These are phyloP conservation scores for Pseudopyrenochaeta lycopersici DNA, from an alignment of 2,329 filamentous ascomycete genomes.

Conservation along the genomic window DNA sequence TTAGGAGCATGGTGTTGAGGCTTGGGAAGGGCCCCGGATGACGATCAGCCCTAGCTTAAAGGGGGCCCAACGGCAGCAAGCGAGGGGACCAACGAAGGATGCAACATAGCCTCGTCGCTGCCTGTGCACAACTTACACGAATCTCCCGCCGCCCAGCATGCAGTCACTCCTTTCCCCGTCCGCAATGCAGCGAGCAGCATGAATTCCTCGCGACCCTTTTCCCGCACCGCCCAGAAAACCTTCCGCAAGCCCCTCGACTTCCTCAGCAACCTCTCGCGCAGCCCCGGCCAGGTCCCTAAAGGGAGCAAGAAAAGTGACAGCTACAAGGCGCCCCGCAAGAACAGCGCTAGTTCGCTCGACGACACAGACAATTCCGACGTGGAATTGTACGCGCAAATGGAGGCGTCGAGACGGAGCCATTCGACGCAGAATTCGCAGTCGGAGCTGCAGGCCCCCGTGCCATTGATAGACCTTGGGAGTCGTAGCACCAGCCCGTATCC, in stretches of 20 bases:
- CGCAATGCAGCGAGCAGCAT: conserved; percentile 37
- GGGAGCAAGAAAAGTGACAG: conserved; percentile 26
- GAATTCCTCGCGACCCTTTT: conserved; percentile 47
- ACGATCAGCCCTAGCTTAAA: not conserved
- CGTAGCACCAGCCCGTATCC: conserved; percentile 57
- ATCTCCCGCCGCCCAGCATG: conserved; percentile 19
- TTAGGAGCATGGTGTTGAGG: not conserved
- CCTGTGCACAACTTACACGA: conserved; percentile 26
- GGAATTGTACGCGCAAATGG: conserved; percentile 45
- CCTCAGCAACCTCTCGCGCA: conserved; percentile 41
- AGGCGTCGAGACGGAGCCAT: conserved; percentile 30
- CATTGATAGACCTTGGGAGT: conserved; percentile 55
- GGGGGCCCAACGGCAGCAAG: not conserved
- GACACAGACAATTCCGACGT: conserved; percentile 47
- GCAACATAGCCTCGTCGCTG: conserved; percentile 14
- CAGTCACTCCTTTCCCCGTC: conserved; percentile 26
- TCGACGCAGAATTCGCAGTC: conserved; percentile 43
- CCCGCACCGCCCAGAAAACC: conserved; percentile 37
- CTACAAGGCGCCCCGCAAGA: conserved; percentile 39
- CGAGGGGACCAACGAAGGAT: not conserved
- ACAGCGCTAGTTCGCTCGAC: conserved; percentile 48
- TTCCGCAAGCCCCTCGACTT: conserved; percentile 49
- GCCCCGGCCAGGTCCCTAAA: conserved; percentile 21
- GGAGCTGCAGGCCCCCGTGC: conserved; percentile 52
- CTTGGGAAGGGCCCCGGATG: not conserved